Conservation (phyloP, 148 eudicot species). For the Rhododendron simsii region DNA sequence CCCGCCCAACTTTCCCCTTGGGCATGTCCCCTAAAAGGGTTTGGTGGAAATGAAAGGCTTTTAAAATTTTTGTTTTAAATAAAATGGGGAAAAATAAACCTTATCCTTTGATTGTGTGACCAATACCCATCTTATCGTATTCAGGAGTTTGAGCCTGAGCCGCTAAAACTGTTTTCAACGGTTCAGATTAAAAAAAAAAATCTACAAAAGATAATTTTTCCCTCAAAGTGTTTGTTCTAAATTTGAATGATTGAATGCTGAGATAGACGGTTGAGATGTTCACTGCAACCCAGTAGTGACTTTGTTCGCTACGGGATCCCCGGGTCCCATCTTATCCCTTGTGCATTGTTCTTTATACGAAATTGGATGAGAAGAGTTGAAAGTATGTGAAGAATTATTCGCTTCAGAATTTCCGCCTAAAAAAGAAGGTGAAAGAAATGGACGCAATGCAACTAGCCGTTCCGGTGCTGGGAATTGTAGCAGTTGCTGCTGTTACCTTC, state of each 20-base stretch:
- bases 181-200: too few relatives aligned
- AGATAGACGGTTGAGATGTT: too few relatives aligned
- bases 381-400: background rate
- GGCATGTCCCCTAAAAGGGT: too few relatives aligned
- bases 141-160: too few relatives aligned
- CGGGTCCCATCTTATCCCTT: background rate
- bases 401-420: background rate
- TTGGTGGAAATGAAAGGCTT: too few relatives aligned
- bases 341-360: background rate
- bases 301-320: too few relatives aligned
- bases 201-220: too few relatives aligned
- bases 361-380: background rate
- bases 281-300: too few relatives aligned
- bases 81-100: background rate
- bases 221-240: too few relatives aligned
- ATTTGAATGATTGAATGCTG: too few relatives aligned
- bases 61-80: background rate
- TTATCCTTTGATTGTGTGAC: background rate
- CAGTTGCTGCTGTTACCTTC: slow-evolving; percentile 71
- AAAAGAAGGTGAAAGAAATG: slow-evolving; percentile 23
- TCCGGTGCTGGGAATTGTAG: slow-evolving; percentile 53
- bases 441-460: slow-evolving; percentile 41
- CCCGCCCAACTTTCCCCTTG: too few relatives aligned
- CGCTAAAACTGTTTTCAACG: too few relatives aligned
- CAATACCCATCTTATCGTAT: background rate